Base-by-base conservation (phyloP, 2,329 filamentous ascomycete species). In the Amesomyces nigricolor region DNA sequence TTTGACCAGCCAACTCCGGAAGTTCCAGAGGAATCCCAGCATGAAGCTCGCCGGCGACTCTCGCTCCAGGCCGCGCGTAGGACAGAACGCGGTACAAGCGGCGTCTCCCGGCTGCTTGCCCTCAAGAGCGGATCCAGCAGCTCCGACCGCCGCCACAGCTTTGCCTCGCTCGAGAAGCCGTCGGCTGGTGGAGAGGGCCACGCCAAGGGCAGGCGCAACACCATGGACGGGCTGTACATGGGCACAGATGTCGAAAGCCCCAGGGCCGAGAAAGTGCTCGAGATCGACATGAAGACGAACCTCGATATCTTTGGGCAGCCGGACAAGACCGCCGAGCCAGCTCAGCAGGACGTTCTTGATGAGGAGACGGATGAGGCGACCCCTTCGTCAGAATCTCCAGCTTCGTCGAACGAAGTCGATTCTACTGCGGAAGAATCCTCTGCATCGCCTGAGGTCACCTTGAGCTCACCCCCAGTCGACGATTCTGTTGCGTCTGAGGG, bases 231-330 rank as follows among this genome's bases (percentile, higher is more conserved):
- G 0, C 55, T 61, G 14, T 57, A 38, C 16, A 50, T 47, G 2
- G 56, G 40, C 1, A 32, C 51, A 4, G 59, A 46, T 3, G 14
- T 40, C 13, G 26, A 10, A 29, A 26, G 3, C 8, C 17, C 4
- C 16, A 48, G 13, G 9, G 3, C 39, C 4, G 32, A 42, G n/a
- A 44, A 54, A 14, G 59, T 63, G 26, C 56, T 67, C 35, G 61
- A 63, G 26, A 63, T 72, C 14, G 70, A 72, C 42, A 65, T 67
- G 13, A 66, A 67, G 26, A 62, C 58, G 4, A 69, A 68, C 32
- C 61, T 68, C 1, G 68, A 72, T 54, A 71, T 72, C 2, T 72
- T 72, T 45, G 66, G 66, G 3, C 55, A 61, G 17, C 19, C 42
- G 11, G 43, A 30, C 13, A 55, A 52, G 38, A 4, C 47, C 32